A percentile compares a stretch with the other conserved stretches of the same genome.
Conservation (phyloP, 2,329 filamentous ascomycete genomes). For the Ceratocystis papillata region DNA sequence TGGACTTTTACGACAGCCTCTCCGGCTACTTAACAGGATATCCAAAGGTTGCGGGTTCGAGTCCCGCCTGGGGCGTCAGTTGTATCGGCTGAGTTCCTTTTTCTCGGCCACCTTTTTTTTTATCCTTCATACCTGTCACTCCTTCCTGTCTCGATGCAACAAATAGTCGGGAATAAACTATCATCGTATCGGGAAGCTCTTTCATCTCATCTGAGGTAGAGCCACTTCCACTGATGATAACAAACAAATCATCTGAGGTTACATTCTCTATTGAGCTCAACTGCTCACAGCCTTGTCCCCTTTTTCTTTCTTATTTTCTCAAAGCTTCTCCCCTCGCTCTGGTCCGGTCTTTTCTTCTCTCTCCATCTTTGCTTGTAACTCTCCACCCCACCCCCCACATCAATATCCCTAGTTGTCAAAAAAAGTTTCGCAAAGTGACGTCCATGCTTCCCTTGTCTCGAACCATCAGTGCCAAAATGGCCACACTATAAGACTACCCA, state of each 20-base stretch:
- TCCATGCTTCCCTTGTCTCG: conserved; percentile 9
- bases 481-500: conserved; percentile 15
- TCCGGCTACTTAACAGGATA: conserved; percentile 11
- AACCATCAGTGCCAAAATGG: conserved; percentile 16
- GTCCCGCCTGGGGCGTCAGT: conserved; percentile 25
- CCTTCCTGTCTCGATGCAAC: background rate
- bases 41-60: conserved; percentile 27
- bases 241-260: background rate
- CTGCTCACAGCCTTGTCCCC: background rate
- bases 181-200: background rate
- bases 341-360: too few species aligned
- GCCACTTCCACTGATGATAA: too few species aligned
- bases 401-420: conserved; percentile 7
- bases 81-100: background rate
- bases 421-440: conserved; percentile 8
- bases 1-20: conserved; percentile 25
- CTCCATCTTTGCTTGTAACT: background rate
- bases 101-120: background rate
- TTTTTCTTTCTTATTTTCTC: conserved; percentile 12
- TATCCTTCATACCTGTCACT: background rate
- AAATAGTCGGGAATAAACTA: background rate
- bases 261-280: background rate
- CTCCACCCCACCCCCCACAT: background rate
- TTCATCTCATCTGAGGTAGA: background rate
- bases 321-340: background rate